phyloP scores from a whole-genome alignment of 2,329 filamentous ascomycete species.

The Fusarium duplospermum region DNA sequence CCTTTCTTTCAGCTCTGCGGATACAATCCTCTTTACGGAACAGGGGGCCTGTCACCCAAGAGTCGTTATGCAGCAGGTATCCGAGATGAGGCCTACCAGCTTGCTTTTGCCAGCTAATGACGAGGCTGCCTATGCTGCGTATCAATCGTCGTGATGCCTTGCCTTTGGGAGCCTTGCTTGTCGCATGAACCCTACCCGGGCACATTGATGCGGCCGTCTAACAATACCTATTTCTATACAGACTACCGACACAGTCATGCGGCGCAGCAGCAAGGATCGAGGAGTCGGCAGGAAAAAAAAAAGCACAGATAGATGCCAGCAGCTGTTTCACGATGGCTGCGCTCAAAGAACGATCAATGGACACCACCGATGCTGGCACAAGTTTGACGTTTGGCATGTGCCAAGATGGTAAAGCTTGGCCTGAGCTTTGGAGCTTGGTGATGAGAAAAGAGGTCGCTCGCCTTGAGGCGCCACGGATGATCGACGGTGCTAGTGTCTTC shows the following conservation, averaged over 20 bases:
- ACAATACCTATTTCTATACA: constrained; percentile 7
- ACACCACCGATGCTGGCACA: neutral
- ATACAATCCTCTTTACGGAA: constrained; percentile 7
- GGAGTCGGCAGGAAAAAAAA: neutral
- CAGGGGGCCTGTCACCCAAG: constrained; percentile 11
- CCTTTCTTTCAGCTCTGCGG: constrained; percentile 43
- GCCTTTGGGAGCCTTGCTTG: constrained; percentile 1
- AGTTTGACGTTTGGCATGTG: constrained; percentile 28
- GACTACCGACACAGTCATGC: constrained; percentile 8
- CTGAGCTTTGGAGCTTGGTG: constrained; percentile 22
- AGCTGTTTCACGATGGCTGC: constrained; percentile 5
- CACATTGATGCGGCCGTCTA: constrained; percentile 26
- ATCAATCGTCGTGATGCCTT: neutral
- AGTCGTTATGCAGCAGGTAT: constrained; percentile 23
- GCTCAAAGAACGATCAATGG: constrained; percentile 1
- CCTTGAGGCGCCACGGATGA: constrained; percentile 42
- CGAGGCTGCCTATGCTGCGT: constrained; percentile 8
- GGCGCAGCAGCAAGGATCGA: constrained; percentile 23
- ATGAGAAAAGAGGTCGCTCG: constrained; percentile 12
- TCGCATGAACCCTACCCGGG: constrained; percentile 28
- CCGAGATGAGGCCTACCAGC: constrained; percentile 38
- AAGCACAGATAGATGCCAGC: neutral
- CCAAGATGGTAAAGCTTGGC: constrained; percentile 22
- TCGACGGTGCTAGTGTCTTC: constrained; percentile 42
- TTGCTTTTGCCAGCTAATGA: constrained; percentile 40